Conservation (phyloP, 208 protist species). For the Leishmania braziliensis region DNA sequence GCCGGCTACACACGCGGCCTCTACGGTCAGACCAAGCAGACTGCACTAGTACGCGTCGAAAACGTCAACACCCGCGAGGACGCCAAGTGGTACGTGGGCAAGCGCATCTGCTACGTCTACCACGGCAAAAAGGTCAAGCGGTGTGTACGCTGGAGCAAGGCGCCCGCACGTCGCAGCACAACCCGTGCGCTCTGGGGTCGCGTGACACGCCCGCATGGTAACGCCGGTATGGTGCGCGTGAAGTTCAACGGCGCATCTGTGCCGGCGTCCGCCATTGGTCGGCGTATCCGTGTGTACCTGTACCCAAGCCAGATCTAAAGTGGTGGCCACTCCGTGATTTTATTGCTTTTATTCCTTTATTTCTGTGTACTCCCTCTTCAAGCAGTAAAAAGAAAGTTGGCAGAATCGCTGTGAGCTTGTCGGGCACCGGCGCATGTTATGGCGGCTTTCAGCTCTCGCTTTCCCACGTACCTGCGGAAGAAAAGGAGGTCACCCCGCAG, state of each 20-base stretch:
- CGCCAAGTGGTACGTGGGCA: conserved; percentile 98
- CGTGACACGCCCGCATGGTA: conserved; percentile 97
- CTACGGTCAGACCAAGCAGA: conserved; percentile 94
- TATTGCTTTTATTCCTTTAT: conserved; percentile 19
- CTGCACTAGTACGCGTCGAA: conserved; percentile 96
- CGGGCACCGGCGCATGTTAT: neutral
- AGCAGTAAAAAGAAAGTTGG: neutral
- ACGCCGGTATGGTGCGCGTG: conserved; percentile 96
- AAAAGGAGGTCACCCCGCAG: neutral
- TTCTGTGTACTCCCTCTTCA: neutral
- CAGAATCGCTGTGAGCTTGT: neutral
- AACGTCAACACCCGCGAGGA: conserved; percentile 96
- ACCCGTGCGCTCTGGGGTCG: conserved; percentile 98
- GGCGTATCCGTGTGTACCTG: conserved; percentile 97
- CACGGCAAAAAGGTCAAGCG: conserved; percentile 95
- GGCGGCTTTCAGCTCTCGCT: neutral
- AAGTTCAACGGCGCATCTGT: conserved; percentile 97
- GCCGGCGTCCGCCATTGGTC: conserved; percentile 96
- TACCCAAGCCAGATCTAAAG: conserved; percentile 98
- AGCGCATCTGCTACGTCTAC: conserved; percentile 98
- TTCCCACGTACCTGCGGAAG: neutral
- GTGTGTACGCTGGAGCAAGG: conserved; percentile 91
- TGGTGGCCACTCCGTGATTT: conserved; percentile 3
- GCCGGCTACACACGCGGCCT: conserved; percentile 91
- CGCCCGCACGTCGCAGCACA: conserved; percentile 87